phyloP scores from a whole-genome alignment of 2,329 filamentous ascomycete genomes.

The Rugonectria rugulosa region DNA sequence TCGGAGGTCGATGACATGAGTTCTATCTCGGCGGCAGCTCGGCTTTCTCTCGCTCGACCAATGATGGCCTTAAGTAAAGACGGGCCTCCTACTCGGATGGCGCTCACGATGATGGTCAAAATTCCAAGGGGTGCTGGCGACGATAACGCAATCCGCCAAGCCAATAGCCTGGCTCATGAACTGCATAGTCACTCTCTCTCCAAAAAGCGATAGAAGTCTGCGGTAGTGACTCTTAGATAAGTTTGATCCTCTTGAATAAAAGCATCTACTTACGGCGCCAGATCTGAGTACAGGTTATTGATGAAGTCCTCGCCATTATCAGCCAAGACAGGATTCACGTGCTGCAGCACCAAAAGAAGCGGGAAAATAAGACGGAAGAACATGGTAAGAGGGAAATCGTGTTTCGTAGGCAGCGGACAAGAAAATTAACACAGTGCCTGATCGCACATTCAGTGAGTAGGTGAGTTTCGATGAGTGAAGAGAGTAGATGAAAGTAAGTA shows the following conservation, averaged over 20 bases:
- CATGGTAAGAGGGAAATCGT: too few species aligned
- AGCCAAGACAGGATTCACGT: too few species aligned
- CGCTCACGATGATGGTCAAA: not conserved
- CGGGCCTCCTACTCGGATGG: not conserved
- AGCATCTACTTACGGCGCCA: not conserved
- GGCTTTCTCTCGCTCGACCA: not conserved
- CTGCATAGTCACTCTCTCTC: not conserved
- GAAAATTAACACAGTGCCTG: too few species aligned
- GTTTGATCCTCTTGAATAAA: too few species aligned
- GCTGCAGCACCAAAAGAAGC: too few species aligned
- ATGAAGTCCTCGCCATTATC: not conserved
- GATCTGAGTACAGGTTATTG: slow-evolving; percentile 3
- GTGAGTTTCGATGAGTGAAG: too few species aligned
- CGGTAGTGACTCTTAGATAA: too few species aligned
- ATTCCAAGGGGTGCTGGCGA: not conserved
- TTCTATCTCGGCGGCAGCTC: not conserved
- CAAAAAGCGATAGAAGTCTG: not conserved
- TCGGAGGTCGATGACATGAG: slow-evolving; percentile 1
- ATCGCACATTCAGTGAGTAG: too few species aligned
- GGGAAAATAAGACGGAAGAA: too few species aligned
- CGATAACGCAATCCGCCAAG: not conserved
- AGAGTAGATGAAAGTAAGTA: too few species aligned
- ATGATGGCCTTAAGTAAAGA: not conserved
- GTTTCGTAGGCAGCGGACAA: too few species aligned
- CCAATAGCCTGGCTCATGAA: not conserved